Percentiles rank a stretch among this genome's conserved stretches.
Evolutionary conservation across 108 stramenopile species (phyloP).

Genomic region (Skeletonema costatum): DNA sequence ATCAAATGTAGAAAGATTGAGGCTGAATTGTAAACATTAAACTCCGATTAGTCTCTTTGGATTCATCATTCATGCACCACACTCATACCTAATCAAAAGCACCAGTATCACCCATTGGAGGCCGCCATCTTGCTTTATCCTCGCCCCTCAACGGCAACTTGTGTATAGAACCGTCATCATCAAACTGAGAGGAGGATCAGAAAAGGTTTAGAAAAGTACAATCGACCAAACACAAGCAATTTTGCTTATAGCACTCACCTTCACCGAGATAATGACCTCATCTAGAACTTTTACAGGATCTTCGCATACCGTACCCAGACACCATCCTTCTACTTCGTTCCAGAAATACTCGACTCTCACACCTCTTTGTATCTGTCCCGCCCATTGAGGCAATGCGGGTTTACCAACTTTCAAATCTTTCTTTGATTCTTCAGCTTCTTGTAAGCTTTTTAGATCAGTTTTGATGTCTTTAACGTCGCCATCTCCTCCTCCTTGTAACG

Average conservation of each 20-base stretch:
- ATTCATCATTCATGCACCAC: background rate
- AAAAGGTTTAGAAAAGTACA: no score
- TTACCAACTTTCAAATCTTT: slow-evolving; percentile 77
- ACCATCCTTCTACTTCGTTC: slow-evolving; percentile 84
- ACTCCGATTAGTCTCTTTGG: background rate
- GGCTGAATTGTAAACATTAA: background rate
- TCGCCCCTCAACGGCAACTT: slow-evolving; percentile 71
- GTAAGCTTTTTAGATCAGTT: slow-evolving; percentile 43
- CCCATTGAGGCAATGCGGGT: slow-evolving; percentile 74
- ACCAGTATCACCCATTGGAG: slow-evolving; percentile 31
- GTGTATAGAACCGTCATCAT: slow-evolving; percentile 76
- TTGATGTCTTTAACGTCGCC: slow-evolving; percentile 5
- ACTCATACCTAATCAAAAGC: slow-evolving; percentile 12
- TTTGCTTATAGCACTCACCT: background rate
- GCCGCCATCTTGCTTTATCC: slow-evolving; percentile 88
- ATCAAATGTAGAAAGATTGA: no score
- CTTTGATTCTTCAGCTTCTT: slow-evolving; percentile 50
- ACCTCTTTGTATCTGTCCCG: slow-evolving; percentile 65
- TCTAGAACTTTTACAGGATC: slow-evolving; percentile 75
- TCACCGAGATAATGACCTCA: slow-evolving; percentile 72
- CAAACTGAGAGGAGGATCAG: slow-evolving; percentile 35
- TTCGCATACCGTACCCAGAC: slow-evolving; percentile 66
- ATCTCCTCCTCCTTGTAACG: slow-evolving; percentile 15
- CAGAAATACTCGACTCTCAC: slow-evolving; percentile 77
- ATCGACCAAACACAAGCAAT: no score